A percentile compares a stretch with the other conserved stretches of the same genome.
Evolutionary conservation across 2,329 filamentous ascomycete genomes (phyloP).

Genomic region (Domatiomyces globalis): DNA sequence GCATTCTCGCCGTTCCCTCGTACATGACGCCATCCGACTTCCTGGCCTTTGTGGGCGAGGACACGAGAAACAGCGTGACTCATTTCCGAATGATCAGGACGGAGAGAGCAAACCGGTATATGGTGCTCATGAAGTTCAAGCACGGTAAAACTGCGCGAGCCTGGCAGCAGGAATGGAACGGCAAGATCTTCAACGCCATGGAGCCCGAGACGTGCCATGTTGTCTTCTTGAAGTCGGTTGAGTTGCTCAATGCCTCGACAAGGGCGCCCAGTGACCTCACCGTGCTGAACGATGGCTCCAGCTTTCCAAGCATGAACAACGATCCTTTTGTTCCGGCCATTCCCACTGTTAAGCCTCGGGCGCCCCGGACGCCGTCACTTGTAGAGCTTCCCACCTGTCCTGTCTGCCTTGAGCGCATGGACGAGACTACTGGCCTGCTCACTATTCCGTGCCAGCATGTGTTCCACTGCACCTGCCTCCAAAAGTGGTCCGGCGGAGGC

Average conservation of each 20-base stretch:
- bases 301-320: constrained; percentile 48
- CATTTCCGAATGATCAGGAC: constrained; percentile 94
- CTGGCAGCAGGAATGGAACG: constrained; percentile 81
- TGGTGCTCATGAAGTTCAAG: constrained; percentile 90
- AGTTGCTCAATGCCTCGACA: constrained; percentile 57
- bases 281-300: constrained; percentile 25
- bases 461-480: constrained; percentile 89
- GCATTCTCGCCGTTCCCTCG: constrained; percentile 84
- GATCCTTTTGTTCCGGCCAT: constrained; percentile 47
- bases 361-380: constrained; percentile 65
- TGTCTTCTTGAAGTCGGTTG: constrained; percentile 84
- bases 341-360: constrained; percentile 47
- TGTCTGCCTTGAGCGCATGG: constrained; percentile 94
- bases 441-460: constrained; percentile 96
- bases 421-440: constrained; percentile 85
- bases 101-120: constrained; percentile 73
- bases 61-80: constrained; percentile 70
- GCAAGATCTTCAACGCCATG: constrained; percentile 81
- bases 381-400: constrained; percentile 90
- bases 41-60: constrained; percentile 77
- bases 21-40: constrained; percentile 88
- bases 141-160: constrained; percentile 56
- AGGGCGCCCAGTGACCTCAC: too few relatives aligned
- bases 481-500: constrained; percentile 88
- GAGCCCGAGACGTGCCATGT: constrained; percentile 94